Evolutionary conservation across 257 asterid genomes (phyloP).

Genomic region (Lavandula angustifolia): DNA sequence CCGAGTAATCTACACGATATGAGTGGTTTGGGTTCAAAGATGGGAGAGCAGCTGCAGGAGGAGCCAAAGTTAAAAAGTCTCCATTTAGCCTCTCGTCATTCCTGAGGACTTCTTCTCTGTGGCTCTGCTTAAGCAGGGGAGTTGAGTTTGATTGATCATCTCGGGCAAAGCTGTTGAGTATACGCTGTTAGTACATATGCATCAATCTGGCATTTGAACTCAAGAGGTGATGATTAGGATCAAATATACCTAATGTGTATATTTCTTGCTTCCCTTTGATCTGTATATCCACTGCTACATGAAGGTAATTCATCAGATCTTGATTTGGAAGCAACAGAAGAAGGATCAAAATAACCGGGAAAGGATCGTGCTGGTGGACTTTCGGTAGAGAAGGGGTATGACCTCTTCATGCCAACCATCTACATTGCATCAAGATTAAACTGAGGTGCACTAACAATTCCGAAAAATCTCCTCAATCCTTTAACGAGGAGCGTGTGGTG

Average conservation of each 20-base stretch:
- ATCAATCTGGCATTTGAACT: background rate
- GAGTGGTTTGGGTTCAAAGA: conserved; percentile 31
- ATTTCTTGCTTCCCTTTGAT: conserved; percentile 40
- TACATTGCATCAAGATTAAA: conserved; percentile 36
- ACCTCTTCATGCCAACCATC: conserved; percentile 63
- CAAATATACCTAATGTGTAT: conserved; percentile 45
- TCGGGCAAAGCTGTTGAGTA: conserved; percentile 38
- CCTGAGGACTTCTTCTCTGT: conserved; percentile 26
- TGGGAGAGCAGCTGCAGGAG: conserved; percentile 50
- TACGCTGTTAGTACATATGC: conserved; percentile 24
- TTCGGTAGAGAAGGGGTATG: conserved; percentile 52
- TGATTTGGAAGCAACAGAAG: conserved; percentile 32
- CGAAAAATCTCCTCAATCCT: background rate
- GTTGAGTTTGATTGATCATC: conserved; percentile 23
- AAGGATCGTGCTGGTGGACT: conserved; percentile 42
- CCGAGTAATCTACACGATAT: conserved; percentile 9
- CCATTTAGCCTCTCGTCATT: conserved; percentile 47
- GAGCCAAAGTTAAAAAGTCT: conserved; percentile 77
- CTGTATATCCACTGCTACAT: conserved; percentile 40
- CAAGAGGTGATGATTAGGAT: background rate
- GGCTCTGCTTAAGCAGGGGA: conserved; percentile 31
- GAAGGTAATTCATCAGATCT: conserved; percentile 47
- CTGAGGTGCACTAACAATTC: background rate
- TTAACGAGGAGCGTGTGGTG: background rate
- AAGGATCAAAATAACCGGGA: conserved; percentile 32